These are phyloP conservation scores for Shiraia sp. DNA, from an alignment of 2,329 filamentous ascomycete genomes.

Conservation along the genomic window DNA sequence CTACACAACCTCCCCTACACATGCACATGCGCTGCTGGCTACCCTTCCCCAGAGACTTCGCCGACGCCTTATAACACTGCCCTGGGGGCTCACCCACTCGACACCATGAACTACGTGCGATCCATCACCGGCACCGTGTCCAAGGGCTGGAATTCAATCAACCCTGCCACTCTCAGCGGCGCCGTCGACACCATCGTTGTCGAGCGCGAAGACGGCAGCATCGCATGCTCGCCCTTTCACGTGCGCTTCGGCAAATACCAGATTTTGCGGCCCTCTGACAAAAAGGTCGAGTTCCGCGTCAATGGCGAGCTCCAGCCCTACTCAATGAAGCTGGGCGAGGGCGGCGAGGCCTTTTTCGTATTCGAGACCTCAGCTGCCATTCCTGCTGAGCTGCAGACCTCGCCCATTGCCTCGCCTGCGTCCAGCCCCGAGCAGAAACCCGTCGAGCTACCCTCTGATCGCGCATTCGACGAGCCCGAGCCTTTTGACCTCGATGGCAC, in stretches of 20 bases:
- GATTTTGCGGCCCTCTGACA: slow-evolving; percentile 89
- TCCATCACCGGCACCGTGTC: slow-evolving; percentile 94
- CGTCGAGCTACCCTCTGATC: slow-evolving; percentile 49
- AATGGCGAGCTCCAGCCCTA: slow-evolving; percentile 91
- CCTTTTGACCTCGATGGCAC: slow-evolving; percentile 66
- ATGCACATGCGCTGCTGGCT: too few species aligned
- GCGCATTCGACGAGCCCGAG: slow-evolving; percentile 68
- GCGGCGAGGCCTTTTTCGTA: slow-evolving; percentile 97
- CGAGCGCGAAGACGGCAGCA: slow-evolving; percentile 85
- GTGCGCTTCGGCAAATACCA: slow-evolving; percentile 99
- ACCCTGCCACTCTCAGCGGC: slow-evolving; percentile 93
- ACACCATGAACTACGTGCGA: slow-evolving; percentile 95
- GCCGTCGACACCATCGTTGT: slow-evolving; percentile 99
- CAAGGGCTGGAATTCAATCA: slow-evolving; percentile 99
- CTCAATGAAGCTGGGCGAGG: slow-evolving; percentile 97
- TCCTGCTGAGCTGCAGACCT: slow-evolving; percentile 92
- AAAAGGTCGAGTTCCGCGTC: slow-evolving; percentile 98
- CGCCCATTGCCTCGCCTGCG: slow-evolving; percentile 87
- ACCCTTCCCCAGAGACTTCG: too few species aligned
- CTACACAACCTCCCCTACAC: too few species aligned
- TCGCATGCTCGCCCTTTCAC: slow-evolving; percentile 95
- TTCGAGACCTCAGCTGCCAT: slow-evolving; percentile 94
- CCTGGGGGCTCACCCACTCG: too few species aligned
- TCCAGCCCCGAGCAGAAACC: slow-evolving; percentile 73
- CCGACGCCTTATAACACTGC: too few species aligned